phyloP scores from a whole-genome alignment of 2,329 filamentous ascomycete species.

The Falciphora oryzae region DNA sequence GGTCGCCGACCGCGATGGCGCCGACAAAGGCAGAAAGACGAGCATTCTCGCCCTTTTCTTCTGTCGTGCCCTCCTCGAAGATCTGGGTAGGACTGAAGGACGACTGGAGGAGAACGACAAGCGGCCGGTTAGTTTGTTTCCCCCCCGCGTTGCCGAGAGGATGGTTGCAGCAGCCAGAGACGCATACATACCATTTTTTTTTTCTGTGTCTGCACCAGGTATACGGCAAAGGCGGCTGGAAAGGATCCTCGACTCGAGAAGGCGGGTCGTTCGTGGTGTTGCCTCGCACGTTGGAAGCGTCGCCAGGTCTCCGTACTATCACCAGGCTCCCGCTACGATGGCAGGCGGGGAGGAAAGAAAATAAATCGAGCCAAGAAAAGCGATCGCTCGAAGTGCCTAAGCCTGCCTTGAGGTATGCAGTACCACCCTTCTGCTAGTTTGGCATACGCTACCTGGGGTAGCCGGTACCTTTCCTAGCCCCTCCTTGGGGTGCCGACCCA shows the following conservation, averaged over 20 bases:
- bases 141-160: too few relatives aligned
- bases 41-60: constrained; percentile 99
- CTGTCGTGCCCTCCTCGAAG: constrained; percentile 92
- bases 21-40: constrained; percentile 97
- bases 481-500: neutral
- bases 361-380: neutral
- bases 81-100: constrained; percentile 91
- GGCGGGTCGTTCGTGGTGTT: neutral
- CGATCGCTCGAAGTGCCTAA: neutral
- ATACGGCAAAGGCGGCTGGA: neutral
- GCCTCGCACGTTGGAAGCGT: neutral
- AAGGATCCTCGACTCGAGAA: neutral
- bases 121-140: neutral
- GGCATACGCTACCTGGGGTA: neutral
- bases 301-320: neutral
- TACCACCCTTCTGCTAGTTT: neutral
- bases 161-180: neutral
- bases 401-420: neutral
- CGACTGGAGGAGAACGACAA: constrained; percentile 25
- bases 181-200: constrained; percentile 5
- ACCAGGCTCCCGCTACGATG: neutral
- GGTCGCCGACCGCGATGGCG: constrained; percentile 92
- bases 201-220: neutral
- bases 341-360: neutral
- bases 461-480: neutral